Base-by-base conservation (phyloP, 108 stramenopile species). In the Nitzschia sp. region DNA sequence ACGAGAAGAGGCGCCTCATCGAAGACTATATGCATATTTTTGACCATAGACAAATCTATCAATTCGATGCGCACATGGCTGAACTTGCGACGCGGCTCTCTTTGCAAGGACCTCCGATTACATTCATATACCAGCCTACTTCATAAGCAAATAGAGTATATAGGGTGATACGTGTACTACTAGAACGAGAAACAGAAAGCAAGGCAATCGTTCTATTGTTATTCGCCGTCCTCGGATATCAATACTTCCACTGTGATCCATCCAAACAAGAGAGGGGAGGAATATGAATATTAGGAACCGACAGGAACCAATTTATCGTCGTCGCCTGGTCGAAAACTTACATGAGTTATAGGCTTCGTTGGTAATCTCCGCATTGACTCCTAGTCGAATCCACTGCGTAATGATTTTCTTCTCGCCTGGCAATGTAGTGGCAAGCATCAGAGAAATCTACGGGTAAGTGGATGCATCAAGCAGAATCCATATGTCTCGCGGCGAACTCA, bases 381-480 rank as follows among this genome's bases (percentile, higher is more conserved):
- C 93, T 34, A 76, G 56, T 54, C 96, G 75, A 27, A 96, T 83
- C 96, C 96, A 96, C 69, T 95, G 86, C 6, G 96, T 96, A 22
- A 94, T 84, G 57, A 96, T 95, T 66, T 86, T 90, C 84, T 97
- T 97, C 63, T 88, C 87, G 3, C 96, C 96, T 68, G 41, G 13
- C 19, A 22, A 22, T 11, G 38, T 6, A 41, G 38, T 13, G 13
- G 11, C 38, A 13, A 41, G 38, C n/a, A n/a, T n/a, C n/a, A n/a
- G n/a, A n/a, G n/a, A n/a, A n/a, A n/a, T n/a, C n/a, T n/a, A n/a
- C n/a, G n/a, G n/a, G n/a, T n/a, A n/a, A n/a, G n/a, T n/a, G n/a
- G n/a, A n/a, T n/a, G n/a, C n/a, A n/a, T n/a, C n/a, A n/a, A n/a
- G n/a, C n/a, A n/a, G n/a, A n/a, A n/a, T n/a, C n/a, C n/a, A n/a